Evolutionary conservation across 2,329 filamentous ascomycete genomes (phyloP), one percentile per base, ranked within the genome.

Genomic region (Akanthomyces uredinophilus): DNA sequence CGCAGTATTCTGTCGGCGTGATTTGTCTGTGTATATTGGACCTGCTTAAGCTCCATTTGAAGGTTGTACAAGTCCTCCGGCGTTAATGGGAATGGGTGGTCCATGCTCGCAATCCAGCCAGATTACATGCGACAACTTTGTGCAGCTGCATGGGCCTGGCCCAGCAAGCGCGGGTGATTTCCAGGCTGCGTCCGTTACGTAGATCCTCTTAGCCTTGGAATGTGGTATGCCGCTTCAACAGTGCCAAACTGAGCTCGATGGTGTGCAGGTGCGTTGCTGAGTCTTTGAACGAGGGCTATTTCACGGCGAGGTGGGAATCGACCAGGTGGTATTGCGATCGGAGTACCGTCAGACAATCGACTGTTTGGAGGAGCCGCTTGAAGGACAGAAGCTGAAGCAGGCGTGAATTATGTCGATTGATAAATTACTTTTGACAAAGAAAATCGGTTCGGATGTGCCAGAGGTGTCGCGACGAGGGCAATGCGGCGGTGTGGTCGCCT

Each of bases 41-140:
- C 79, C 74, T 88, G 84, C 74, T 86, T 88, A 70, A 89, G 77
- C 77, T 89, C 86, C 83, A 88, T 87, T 75, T 88, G 85, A 74
- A 89, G 79, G 80, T 79, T 83, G 72, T 87, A 85, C 70, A 88
- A 77, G 75, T 88, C 85, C 78, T 88, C 86, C 71, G 84, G 83
- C 68, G 80, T 79, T 67, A 81, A 77, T 52, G 80, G 71, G 70
- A 85, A 86, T 68, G 85, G 83, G 66, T 82, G 76, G 83, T 89
- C 86, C 86, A 89, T 89, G 67, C 82, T 83, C 74, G 64, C 43
- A 41, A 51, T 18, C 13, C 39, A 43, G 35, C 29, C 52, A 60
- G 60, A 41, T 37, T 39, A 61, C 11, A 18, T 53, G 32, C 51
- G 35, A 50, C 43, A 35, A 27, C 14, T 16, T 5, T 39, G n/a